These are phyloP conservation scores for Colletotrichum sp. DNA, from an alignment of 2,329 filamentous ascomycete genomes.

Conservation along the genomic window DNA sequence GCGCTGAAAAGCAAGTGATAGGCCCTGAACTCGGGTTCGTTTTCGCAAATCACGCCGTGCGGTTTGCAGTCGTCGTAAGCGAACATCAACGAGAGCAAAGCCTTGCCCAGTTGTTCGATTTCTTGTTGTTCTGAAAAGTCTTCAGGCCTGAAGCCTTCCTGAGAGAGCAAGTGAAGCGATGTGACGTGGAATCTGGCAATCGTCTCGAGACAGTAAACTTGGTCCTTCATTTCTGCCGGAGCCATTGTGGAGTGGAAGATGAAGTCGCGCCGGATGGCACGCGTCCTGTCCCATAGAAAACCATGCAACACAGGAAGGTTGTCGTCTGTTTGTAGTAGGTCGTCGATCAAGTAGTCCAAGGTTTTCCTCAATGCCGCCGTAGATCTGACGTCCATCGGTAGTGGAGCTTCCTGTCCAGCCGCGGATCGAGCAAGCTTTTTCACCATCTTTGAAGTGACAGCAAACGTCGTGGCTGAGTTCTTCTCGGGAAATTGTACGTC, in stretches of 20 bases:
- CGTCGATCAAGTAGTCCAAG: constrained; percentile 67
- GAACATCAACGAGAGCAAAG: constrained; percentile 68
- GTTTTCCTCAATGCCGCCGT: constrained; percentile 62
- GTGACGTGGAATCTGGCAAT: constrained; percentile 72
- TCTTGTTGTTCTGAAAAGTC: constrained; percentile 73
- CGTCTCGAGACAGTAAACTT: constrained; percentile 69
- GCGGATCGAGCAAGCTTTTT: constrained; percentile 72
- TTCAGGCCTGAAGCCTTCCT: constrained; percentile 58
- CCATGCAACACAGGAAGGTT: constrained; percentile 62
- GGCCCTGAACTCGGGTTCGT: constrained; percentile 70
- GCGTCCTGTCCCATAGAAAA: constrained; percentile 72
- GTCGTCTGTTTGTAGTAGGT: constrained; percentile 59
- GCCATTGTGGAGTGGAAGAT: constrained; percentile 69
- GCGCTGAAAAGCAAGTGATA: constrained; percentile 70
- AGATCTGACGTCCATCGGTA: constrained; percentile 72
- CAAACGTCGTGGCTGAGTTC: constrained; percentile 45
- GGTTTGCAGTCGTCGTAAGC: constrained; percentile 69
- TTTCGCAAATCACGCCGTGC: constrained; percentile 62
- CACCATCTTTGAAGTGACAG: constrained; percentile 62
- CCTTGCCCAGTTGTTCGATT: constrained; percentile 69
- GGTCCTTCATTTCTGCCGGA: constrained; percentile 58
- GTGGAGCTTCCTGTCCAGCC: constrained; percentile 69
- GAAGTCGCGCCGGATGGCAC: constrained; percentile 72
- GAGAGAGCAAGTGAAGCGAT: constrained; percentile 66
- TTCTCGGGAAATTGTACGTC: constrained; percentile 64